A percentile compares a stretch with the other conserved stretches of the same genome.
Conservation (phyloP, 352 stramenopile genomes). For the Globisporangium middletonii region DNA sequence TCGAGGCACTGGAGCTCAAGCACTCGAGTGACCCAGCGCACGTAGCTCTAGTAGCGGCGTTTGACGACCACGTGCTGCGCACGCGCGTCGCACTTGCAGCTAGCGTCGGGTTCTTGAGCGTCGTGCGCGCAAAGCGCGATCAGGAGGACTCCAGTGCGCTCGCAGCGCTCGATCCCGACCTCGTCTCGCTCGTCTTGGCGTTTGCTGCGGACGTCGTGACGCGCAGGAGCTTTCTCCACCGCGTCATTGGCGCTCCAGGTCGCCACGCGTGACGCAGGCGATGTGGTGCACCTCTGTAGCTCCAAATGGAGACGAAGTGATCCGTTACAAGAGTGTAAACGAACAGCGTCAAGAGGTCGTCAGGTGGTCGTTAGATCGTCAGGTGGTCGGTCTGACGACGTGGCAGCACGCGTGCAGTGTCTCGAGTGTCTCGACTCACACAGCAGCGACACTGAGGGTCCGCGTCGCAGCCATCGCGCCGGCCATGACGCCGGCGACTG, state of each 20-base stretch:
- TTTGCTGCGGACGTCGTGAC: constrained; percentile 1
- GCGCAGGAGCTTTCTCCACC: constrained; percentile 1
- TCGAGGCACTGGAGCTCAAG: constrained; percentile 3
- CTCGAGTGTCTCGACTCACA: too few relatives aligned
- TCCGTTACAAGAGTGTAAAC: too few relatives aligned
- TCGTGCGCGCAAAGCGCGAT: neutral
- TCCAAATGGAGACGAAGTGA: too few relatives aligned
- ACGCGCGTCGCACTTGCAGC: neutral
- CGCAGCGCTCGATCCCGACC: neutral
- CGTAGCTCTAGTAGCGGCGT: neutral
- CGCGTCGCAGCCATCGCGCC: too few relatives aligned
- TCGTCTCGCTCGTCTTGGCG: constrained; percentile 1
- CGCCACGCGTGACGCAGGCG: neutral
- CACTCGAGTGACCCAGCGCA: neutral
- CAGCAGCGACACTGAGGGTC: too few relatives aligned
- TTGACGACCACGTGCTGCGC: neutral
- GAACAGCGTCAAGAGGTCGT: too few relatives aligned
- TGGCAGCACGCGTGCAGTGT: too few relatives aligned
- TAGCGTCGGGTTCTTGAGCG: constrained; percentile 3
- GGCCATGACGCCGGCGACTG: too few relatives aligned
- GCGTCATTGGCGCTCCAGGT: constrained; percentile 1
- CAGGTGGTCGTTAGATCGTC: too few relatives aligned
- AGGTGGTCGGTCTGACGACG: too few relatives aligned
- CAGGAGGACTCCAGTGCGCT: neutral
- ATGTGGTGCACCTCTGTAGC: too few relatives aligned